Evolutionary conservation across 768 basidiomycete genomes (phyloP).

Genomic region (Naganishia randhawae): DNA sequence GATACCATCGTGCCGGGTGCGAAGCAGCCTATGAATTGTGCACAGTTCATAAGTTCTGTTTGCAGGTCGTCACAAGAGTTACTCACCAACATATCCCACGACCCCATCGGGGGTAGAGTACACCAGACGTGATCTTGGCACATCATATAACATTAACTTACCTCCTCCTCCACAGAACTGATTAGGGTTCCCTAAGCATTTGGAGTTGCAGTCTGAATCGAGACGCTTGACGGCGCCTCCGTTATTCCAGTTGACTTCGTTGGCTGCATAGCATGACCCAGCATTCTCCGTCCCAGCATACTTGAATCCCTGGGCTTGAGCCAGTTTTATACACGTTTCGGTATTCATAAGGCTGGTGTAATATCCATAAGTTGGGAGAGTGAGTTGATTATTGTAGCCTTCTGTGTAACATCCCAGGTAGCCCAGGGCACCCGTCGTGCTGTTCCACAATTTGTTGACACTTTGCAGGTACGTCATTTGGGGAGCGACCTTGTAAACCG

Average conservation of each 20-base stretch:
- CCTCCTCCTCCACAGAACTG: constrained; percentile 33
- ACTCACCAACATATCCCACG: not conserved
- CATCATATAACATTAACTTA: constrained; percentile 3
- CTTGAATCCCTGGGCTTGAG: constrained; percentile 19
- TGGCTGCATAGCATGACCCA: constrained; percentile 12
- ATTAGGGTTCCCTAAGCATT: constrained; percentile 32
- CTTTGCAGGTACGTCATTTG: not conserved
- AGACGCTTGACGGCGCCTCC: constrained; percentile 10
- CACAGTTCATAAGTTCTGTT: not conserved
- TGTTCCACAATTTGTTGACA: constrained; percentile 2
- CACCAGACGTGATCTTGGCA: not conserved
- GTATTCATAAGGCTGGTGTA: constrained; percentile 22
- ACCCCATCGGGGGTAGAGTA: constrained; percentile 6
- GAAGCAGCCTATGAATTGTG: constrained; percentile 1
- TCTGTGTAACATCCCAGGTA: constrained; percentile 40
- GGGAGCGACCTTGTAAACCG: not conserved
- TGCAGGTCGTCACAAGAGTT: too few relatives aligned
- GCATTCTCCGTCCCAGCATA: constrained; percentile 22
- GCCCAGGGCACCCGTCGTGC: constrained; percentile 22
- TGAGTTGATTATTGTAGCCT: constrained; percentile 5
- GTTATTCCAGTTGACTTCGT: constrained; percentile 20
- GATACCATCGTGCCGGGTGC: constrained; percentile 8
- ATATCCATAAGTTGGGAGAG: not conserved
- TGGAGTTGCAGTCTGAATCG: constrained; percentile 22
- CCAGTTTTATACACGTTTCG: constrained; percentile 8